Evolutionary conservation across 192 early-diverging fungal species (phyloP).

Genomic region (Neocallimastix lanati): DNA sequence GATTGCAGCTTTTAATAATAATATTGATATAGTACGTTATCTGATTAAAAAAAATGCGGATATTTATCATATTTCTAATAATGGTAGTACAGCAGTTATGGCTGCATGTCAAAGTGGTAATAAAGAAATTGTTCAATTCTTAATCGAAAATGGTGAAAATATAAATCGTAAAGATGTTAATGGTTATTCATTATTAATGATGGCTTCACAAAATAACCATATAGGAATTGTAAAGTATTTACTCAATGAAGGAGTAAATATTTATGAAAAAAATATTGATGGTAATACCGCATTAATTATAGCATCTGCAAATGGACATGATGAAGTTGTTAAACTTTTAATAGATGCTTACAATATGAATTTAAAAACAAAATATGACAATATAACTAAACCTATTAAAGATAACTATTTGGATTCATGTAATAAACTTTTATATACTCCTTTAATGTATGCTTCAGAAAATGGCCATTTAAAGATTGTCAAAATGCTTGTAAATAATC

Average conservation of each 20-base stretch:
- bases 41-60: not conserved
- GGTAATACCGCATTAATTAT: not conserved
- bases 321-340: not conserved
- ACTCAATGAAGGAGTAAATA: not conserved
- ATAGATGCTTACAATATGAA: no score
- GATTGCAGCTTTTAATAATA: not conserved
- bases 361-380: no score
- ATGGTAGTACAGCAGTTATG: not conserved
- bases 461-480: not conserved
- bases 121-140: not conserved
- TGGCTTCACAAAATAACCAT: not conserved
- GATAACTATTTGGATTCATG: not conserved
- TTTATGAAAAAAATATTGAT: not conserved
- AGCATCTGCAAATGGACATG: not conserved
- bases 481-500: not conserved
- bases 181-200: not conserved
- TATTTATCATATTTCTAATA: not conserved
- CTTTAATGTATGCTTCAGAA: not conserved
- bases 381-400: not conserved
- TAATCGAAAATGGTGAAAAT: not conserved
- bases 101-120: not conserved
- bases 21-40: not conserved
- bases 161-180: not conserved
- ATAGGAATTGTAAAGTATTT: not conserved
- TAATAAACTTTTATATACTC: not conserved